Evolutionary conservation across 257 asterid species (phyloP).

Genomic region (Solanum appendiculatum): DNA sequence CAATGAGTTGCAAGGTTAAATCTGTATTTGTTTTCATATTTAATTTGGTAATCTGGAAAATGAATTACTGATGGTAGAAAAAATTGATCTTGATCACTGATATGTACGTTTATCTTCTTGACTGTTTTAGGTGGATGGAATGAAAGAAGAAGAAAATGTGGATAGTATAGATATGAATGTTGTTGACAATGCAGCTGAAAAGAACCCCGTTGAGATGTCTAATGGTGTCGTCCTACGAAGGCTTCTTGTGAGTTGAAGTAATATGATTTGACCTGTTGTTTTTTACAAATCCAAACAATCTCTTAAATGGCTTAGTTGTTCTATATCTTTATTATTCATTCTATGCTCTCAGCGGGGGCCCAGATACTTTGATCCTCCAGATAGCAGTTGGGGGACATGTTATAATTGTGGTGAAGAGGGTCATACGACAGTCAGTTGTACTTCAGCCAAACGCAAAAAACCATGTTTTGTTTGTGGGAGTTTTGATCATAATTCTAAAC

Average conservation of each 20-base stretch:
- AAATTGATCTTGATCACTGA: not conserved
- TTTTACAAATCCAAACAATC: conserved; percentile 12
- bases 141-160: conserved; percentile 13
- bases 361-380: conserved; percentile 96
- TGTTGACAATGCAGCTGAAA: conserved; percentile 24
- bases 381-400: conserved; percentile 86
- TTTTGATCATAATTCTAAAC: conserved; percentile 73
- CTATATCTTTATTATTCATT: conserved; percentile 18
- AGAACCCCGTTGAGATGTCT: conserved; percentile 29
- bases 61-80: not conserved
- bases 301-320: conserved; percentile 16
- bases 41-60: not conserved
- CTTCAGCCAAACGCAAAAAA: conserved; percentile 69
- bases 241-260: conserved; percentile 91
- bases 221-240: conserved; percentile 63
- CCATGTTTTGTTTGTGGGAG: conserved; percentile 97
- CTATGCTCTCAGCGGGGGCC: conserved; percentile 81
- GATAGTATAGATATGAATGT: conserved; percentile 21
- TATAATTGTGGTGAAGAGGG: conserved; percentile 98
- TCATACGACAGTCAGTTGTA: conserved; percentile 64
- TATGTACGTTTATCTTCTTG: not conserved
- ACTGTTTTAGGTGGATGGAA: conserved; percentile 37
- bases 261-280: conserved; percentile 20
- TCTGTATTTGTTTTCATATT: not conserved
- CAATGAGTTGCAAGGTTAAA: not conserved